A percentile compares a stretch with the other conserved stretches of the same genome.
These are phyloP conservation scores for Dictyostelium capitatum DNA, from an alignment of 78 protist species.

Conservation along the genomic window DNA sequence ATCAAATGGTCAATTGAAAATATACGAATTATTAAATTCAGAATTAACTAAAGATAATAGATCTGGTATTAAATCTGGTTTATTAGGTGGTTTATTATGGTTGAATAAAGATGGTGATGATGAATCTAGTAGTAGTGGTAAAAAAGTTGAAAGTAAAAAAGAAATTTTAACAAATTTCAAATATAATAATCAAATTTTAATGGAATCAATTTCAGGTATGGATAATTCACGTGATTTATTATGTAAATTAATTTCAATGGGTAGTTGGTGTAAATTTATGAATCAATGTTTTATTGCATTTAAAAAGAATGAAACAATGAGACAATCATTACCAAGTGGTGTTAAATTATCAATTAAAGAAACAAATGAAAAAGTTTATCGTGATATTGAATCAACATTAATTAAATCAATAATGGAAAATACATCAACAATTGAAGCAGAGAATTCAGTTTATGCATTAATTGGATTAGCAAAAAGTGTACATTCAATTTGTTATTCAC, in stretches of 20 bases:
- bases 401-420: not conserved
- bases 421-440: conserved; percentile 15
- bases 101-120: not conserved
- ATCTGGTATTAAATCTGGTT: conserved; percentile 58
- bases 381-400: not conserved
- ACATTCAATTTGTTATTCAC: conserved; percentile 19
- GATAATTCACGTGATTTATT: conserved; percentile 18
- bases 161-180: conserved; percentile 32
- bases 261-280: conserved; percentile 68
- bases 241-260: conserved; percentile 22
- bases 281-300: conserved; percentile 12
- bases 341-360: not conserved
- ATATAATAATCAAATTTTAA: not conserved
- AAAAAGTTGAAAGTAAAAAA: conserved; percentile 27
- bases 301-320: not conserved
- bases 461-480: not conserved
- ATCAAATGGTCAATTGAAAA: not conserved
- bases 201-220: not conserved
- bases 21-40: not conserved
- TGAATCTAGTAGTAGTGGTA: not conserved
- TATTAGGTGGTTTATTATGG: conserved; percentile 55
- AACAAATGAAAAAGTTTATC: conserved; percentile 28
- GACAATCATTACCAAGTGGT: conserved; percentile 31
- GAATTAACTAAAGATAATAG: conserved; percentile 11
- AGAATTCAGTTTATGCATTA: conserved; percentile 35